A percentile compares a stretch with the other conserved stretches of the same genome.
Evolutionary conservation across 2,329 filamentous ascomycete genomes (phyloP).

Genomic region (Aspergillus caelatus): DNA sequence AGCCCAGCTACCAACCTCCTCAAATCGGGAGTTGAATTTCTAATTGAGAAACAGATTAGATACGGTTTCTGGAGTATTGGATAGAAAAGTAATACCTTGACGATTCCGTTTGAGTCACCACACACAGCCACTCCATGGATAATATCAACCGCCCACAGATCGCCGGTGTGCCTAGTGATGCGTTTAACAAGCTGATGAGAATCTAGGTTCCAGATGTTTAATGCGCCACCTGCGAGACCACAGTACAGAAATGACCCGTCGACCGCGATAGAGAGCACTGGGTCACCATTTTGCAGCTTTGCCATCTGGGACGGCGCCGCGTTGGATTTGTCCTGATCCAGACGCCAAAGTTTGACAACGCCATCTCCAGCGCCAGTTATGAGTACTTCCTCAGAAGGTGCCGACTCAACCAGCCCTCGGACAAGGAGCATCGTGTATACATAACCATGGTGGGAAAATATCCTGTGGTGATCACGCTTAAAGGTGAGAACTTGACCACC

Average conservation of each 20-base stretch:
- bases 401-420: constrained; percentile 69
- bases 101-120: constrained; percentile 83
- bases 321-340: constrained; percentile 58
- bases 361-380: constrained; percentile 93
- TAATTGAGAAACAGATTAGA: constrained; percentile 31
- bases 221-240: constrained; percentile 80
- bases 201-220: constrained; percentile 96
- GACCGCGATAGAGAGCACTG: constrained; percentile 75
- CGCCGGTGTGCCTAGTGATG: constrained; percentile 76
- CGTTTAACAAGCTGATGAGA: constrained; percentile 87
- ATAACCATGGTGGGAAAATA: constrained; percentile 94
- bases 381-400: constrained; percentile 71
- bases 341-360: constrained; percentile 88
- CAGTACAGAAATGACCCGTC: constrained; percentile 93
- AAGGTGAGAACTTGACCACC: constrained; percentile 76
- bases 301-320: constrained; percentile 72
- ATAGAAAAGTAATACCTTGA: constrained; percentile 60
- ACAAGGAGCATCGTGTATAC: constrained; percentile 94
- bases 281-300: constrained; percentile 64
- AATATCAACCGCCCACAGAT: constrained; percentile 85
- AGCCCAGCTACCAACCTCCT: constrained; percentile 75
- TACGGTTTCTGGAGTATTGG: not conserved
- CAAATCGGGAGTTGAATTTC: constrained; percentile 80
- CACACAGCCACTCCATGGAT: constrained; percentile 84
- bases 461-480: constrained; percentile 74